Evolutionary conservation across 176 grass and related monocot genomes (phyloP), one percentile per base, ranked within the genome.

Genomic region (Tillandsia leiboldiana): DNA sequence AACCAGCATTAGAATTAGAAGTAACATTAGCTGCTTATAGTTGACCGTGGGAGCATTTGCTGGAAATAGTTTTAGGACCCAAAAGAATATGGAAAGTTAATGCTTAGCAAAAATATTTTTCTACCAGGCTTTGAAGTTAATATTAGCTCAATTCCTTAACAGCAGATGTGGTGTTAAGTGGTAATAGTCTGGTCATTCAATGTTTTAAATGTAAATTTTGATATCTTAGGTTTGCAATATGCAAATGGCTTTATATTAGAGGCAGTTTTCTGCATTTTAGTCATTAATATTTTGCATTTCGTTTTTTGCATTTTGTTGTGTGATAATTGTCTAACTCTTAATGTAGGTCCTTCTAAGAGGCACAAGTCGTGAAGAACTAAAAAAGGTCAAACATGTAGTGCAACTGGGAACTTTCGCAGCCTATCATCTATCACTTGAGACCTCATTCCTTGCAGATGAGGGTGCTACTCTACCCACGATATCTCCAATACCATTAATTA

Each of bases 381-480:
- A 91, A 73, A 96, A 80, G 73, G 42, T 96, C 51, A 96, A 96
- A 56, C 80, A 59, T 70, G 86, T 73, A 65, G 75, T 85, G 51
- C 83, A 87, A 62, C 81, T 85, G 65, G 88, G 88, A 78, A 77
- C 80, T 15, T 96, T 96, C 84, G 92, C 92, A 71, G 86, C 92
- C 29, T 89, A 96, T 86, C 92, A 96, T 77, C 81, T 96, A 51
- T 91, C 75, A 67, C 70, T 87, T 50, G 83, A 96, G 75, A 87
- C 78, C 24, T 96, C 92, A 74, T 96, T 91, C 52, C 78, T 96
- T 73, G 86, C 81, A 42, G 92, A 96, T 58, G 92, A 91, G 77
- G 92, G 92, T 3, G 88, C 92, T 50, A 84, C 70, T 64, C 47
- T 88, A 67, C 74, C 82, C 61, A 82, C 64, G 70, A 69, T 78